Percentiles rank a stretch among this genome's conserved stretches.
These are phyloP conservation scores for Blastobotrys aristatus DNA, from an alignment of 1,139 yeast genomes.

Conservation along the genomic window DNA sequence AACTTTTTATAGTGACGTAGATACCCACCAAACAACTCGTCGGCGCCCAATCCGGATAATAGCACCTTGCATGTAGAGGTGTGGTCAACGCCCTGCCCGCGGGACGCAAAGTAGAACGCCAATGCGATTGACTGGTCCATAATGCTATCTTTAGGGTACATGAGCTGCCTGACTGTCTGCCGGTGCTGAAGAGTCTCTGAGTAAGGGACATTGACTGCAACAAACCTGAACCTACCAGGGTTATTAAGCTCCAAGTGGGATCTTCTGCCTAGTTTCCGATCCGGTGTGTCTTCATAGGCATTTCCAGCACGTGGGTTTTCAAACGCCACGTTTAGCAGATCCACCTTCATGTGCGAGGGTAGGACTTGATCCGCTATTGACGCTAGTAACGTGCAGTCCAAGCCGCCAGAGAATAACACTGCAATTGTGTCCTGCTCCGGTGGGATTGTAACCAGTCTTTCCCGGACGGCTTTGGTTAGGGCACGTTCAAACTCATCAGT, in stretches of 20 bases:
- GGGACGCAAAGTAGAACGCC: slow-evolving; percentile 88
- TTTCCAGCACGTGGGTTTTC: slow-evolving; percentile 76
- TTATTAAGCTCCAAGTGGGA: slow-evolving; percentile 50
- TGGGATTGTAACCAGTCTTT: slow-evolving; percentile 51
- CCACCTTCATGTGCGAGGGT: slow-evolving; percentile 42
- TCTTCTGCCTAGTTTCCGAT: slow-evolving; percentile 61
- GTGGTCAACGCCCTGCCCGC: slow-evolving; percentile 42
- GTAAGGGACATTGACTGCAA: slow-evolving; percentile 71
- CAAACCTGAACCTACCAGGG: slow-evolving; percentile 41
- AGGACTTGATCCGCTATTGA: slow-evolving; percentile 34
- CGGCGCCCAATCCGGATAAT: slow-evolving; percentile 95
- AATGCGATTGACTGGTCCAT: slow-evolving; percentile 95
- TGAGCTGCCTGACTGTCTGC: slow-evolving; percentile 53
- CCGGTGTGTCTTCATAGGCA: slow-evolving; percentile 60
- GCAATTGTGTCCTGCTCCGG: slow-evolving; percentile 39
- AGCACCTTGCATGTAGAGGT: slow-evolving; percentile 59
- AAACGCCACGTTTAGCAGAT: slow-evolving; percentile 90
- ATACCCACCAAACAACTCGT: slow-evolving; percentile 91
- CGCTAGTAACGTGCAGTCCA: slow-evolving; percentile 83
- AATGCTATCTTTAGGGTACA: slow-evolving; percentile 81
- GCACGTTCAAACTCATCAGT: slow-evolving; percentile 20
- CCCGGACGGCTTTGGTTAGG: slow-evolving; percentile 38
- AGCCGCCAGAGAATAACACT: slow-evolving; percentile 85
- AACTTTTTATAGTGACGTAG: slow-evolving; percentile 57
- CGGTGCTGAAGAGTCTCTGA: slow-evolving; percentile 53